Conservation (phyloP, 2,329 filamentous ascomycete species). For the Ceratocystiopsis brevicomis region DNA sequence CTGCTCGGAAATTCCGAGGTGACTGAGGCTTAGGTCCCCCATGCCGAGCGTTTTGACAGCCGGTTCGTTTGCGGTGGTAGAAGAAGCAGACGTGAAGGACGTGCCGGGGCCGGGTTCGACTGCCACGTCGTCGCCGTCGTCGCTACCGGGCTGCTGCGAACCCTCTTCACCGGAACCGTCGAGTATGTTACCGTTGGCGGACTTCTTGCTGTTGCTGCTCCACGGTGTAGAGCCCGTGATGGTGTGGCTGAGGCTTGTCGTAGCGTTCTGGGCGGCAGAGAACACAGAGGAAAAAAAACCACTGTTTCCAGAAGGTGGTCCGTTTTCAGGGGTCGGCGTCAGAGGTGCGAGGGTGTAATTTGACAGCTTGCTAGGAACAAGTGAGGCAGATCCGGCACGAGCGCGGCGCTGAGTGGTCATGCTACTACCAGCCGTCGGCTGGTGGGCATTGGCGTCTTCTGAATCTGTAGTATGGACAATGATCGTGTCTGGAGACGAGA, state of each 20-base stretch:
- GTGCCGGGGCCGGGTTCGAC: constrained; percentile 21
- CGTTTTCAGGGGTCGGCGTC: constrained; percentile 56
- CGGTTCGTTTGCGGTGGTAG: constrained; percentile 38
- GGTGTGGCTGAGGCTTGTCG: constrained; percentile 53
- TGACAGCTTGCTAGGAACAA: constrained; percentile 72
- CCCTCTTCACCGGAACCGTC: no score
- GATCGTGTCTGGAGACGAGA: no score
- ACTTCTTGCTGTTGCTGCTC: constrained; percentile 17
- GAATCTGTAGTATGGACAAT: no score
- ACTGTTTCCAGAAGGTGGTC: constrained; percentile 31
- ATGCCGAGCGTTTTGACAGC: constrained; percentile 78
- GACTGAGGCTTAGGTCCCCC: constrained; percentile 75
- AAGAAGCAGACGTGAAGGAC: constrained; percentile 17
- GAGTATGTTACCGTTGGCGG: not conserved
- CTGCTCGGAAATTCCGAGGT: constrained; percentile 56
- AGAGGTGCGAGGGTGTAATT: constrained; percentile 53
- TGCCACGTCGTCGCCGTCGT: constrained; percentile 13
- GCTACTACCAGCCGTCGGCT: constrained; percentile 23
- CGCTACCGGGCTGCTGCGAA: not conserved
- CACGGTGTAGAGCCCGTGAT: constrained; percentile 48
- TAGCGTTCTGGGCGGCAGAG: constrained; percentile 82
- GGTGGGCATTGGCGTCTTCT: no score
- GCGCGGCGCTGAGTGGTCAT: constrained; percentile 50
- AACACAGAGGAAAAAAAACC: constrained; percentile 92
- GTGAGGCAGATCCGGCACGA: constrained; percentile 32